A percentile compares a stretch with the other conserved stretches of the same genome.
phyloP scores from a whole-genome alignment of 768 basidiomycete species.

The Rubroboletus satanas region DNA sequence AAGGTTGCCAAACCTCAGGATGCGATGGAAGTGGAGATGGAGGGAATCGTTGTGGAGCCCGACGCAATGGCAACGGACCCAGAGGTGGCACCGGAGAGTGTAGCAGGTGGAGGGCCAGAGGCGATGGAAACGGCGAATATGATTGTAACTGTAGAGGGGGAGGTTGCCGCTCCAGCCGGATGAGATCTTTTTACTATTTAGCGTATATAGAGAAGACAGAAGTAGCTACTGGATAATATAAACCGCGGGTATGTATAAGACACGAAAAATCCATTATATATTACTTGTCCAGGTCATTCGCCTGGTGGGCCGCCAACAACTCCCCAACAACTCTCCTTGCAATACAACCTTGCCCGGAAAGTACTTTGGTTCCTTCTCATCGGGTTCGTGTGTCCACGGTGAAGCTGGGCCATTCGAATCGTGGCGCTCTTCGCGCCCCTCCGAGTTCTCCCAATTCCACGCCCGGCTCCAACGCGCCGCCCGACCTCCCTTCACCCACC shows the following conservation, averaged over 20 bases:
- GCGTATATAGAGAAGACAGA: too few relatives aligned
- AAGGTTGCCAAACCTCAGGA: not conserved
- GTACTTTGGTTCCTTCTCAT: too few relatives aligned
- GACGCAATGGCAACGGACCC: not conserved
- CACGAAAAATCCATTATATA: not conserved
- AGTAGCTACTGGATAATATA: not conserved
- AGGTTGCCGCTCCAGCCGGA: conserved; percentile 4
- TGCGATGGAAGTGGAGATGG: conserved; percentile 3
- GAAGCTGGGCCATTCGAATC: too few relatives aligned
- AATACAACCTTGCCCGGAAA: too few relatives aligned
- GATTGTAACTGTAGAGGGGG: not conserved
- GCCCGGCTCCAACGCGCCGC: not conserved
- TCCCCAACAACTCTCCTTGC: not conserved
- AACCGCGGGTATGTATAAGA: not conserved
- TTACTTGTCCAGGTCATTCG: not conserved
- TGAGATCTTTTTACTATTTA: conserved; percentile 3
- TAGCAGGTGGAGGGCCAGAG: not conserved
- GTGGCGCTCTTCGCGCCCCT: too few relatives aligned
- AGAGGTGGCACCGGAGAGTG: not conserved
- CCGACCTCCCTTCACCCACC: not conserved
- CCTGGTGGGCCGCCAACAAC: not conserved
- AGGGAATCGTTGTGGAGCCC: not conserved
- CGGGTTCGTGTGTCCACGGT: not conserved
- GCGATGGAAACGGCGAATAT: not conserved
- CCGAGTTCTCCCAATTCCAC: not conserved